Percentiles rank a stretch among this genome's conserved stretches.
Conservation (phyloP, 1,139 yeast species). For the Saccharomyces hybrid region DNA sequence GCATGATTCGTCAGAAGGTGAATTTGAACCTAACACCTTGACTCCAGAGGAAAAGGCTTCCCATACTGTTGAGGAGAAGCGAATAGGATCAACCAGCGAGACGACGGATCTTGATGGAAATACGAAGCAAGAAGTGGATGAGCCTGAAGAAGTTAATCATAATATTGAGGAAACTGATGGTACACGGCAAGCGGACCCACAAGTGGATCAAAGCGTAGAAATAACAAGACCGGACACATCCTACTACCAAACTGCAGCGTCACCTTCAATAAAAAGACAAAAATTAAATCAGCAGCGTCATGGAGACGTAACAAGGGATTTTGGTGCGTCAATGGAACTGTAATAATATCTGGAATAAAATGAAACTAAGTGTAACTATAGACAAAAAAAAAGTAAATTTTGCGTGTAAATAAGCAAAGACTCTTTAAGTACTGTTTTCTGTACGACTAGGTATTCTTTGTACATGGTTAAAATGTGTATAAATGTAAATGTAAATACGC, state of each 20-base stretch:
- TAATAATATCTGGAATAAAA: not conserved
- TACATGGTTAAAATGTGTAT: no score
- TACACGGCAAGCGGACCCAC: not conserved
- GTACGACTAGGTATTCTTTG: no score
- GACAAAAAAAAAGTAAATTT: not conserved
- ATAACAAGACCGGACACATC: conserved; percentile 1
- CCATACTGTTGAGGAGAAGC: not conserved
- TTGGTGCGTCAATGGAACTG: not conserved
- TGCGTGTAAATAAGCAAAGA: not conserved
- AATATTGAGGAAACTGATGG: not conserved
- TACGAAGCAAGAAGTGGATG: not conserved
- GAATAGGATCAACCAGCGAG: not conserved
- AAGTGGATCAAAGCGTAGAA: not conserved
- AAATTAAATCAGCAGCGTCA: not conserved
- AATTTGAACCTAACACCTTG: not conserved
- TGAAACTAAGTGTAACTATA: not conserved
- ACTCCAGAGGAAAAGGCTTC: not conserved
- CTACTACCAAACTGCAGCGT: conserved; percentile 1
- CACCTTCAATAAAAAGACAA: not conserved
- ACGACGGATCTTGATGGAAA: not conserved
- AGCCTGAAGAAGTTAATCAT: not conserved
- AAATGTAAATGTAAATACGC: no score
- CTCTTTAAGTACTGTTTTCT: no score
- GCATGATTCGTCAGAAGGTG: conserved; percentile 1
- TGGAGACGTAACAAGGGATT: not conserved